These are phyloP conservation scores for Agrocybe praecox DNA, from an alignment of 768 basidiomycete genomes.

Conservation along the genomic window DNA sequence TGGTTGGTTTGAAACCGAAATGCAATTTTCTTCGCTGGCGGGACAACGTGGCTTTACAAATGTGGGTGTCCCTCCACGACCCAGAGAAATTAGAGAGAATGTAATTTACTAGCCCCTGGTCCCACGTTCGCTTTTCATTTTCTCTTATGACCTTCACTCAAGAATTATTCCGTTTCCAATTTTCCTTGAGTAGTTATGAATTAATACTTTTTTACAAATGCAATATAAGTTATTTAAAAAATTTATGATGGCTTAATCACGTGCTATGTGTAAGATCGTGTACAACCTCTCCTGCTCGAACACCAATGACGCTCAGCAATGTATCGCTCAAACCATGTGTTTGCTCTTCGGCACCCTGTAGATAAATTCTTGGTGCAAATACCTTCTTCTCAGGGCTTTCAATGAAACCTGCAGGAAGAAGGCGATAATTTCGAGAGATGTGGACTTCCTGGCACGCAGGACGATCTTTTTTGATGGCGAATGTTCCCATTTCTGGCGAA, in stretches of 20 bases:
- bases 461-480: conserved; percentile 12
- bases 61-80: no score
- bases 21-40: conserved; percentile 1
- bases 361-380: conserved; percentile 30
- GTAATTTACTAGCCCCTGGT: no score
- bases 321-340: conserved; percentile 47
- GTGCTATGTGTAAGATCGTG: conserved; percentile 27
- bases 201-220: neutral
- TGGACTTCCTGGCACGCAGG: conserved; percentile 24
- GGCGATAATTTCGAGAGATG: conserved; percentile 44
- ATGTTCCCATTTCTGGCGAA: conserved; percentile 23
- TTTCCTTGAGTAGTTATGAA: no score
- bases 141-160: no score
- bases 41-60: neutral
- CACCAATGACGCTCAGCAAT: conserved; percentile 44
- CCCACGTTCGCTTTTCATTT: no score
- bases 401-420: conserved; percentile 29
- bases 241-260: neutral
- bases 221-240: neutral
- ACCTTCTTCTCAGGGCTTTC: neutral
- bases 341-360: conserved; percentile 39
- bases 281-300: conserved; percentile 48
- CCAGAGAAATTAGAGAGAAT: no score
- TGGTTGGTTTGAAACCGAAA: conserved; percentile 28
- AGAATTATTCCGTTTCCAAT: no score